These are phyloP conservation scores for Bruguiera hainesii DNA, from an alignment of 441 rosid genomes.

Conservation along the genomic window DNA sequence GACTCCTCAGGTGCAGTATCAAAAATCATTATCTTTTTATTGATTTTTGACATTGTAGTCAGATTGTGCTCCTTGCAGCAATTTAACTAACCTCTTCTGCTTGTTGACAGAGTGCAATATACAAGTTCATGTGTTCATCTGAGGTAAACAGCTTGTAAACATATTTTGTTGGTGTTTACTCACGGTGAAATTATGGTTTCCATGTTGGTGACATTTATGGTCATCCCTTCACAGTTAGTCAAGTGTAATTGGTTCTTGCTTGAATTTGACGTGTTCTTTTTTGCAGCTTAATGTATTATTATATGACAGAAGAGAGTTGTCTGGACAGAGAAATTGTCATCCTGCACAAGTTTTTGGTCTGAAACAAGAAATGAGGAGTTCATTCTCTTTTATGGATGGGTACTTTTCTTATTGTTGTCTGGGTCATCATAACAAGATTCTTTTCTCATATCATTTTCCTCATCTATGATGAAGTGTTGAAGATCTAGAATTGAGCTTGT, in stretches of 20 bases:
- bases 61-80: conserved; percentile 8
- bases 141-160: conserved; percentile 35
- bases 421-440: background rate
- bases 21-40: background rate
- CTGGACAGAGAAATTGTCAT: conserved; percentile 65
- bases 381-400: conserved; percentile 40
- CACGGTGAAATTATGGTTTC: background rate
- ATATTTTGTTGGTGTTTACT: background rate
- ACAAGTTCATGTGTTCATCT: conserved; percentile 65
- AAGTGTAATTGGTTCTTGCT: background rate
- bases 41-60: background rate
- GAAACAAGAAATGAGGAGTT: conserved; percentile 28
- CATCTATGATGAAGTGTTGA: too few species aligned
- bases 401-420: conserved; percentile 10
- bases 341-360: conserved; percentile 54
- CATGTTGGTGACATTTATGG: background rate
- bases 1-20: conserved; percentile 57
- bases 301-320: conserved; percentile 54
- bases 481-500: too few species aligned
- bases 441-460: background rate
- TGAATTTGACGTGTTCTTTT: conserved; percentile 17
- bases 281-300: conserved; percentile 56
- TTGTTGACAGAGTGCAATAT: conserved; percentile 64
- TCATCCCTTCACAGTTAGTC: background rate
- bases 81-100: conserved; percentile 7